Evolutionary conservation across 2,329 filamentous ascomycete genomes (phyloP), one percentile per base, ranked within the genome.

Genomic region (Penicillium fuscoglaucum): DNA sequence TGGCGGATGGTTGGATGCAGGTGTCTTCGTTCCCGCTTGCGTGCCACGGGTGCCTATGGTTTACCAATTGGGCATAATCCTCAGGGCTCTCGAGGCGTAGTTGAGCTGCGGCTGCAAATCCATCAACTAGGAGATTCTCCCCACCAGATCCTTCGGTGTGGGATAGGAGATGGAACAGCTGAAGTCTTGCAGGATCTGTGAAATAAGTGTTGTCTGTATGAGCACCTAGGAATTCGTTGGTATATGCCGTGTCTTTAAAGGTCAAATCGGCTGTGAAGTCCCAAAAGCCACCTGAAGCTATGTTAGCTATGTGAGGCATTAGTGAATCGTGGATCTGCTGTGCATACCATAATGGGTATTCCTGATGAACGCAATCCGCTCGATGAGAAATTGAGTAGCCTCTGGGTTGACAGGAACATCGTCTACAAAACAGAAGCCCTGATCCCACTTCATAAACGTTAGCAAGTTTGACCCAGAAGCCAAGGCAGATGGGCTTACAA

Each of bases 161-260:
- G 0, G 90, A 95, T 29, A 98, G 83, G 47, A 97, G 81, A 71
- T 99, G 95, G 75, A 99, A 96, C 28, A 95, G 87, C 74, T 99
- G 95, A 35, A 99, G 83, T 10, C 93, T 91, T 2, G 90, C 88
- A 0, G 95, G 93, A 62, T 98, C 93, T 24, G 87, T 92, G 77
- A 98, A 98, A 76, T 99, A 98, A 1, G 93, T 96, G 7, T 86
- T 98, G 76, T 99, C 95, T 1, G 93, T 98, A 75, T 99, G 95
- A 0, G 90, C 88, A 21, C 87, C 85, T 3, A 99, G 84, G 1
- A 87, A 87, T 51, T 95, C 82, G 67, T 89, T 91, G 1, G 93
- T 97, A 78, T 98, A 99, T 4, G 92, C 92, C 1, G 90, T 96
- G 70, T 96, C 92, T 64, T 93, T 93, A 70, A 89, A 89, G 29